These are phyloP conservation scores for Inga leiocalycina DNA, from an alignment of 306 rosid species.

Conservation along the genomic window DNA sequence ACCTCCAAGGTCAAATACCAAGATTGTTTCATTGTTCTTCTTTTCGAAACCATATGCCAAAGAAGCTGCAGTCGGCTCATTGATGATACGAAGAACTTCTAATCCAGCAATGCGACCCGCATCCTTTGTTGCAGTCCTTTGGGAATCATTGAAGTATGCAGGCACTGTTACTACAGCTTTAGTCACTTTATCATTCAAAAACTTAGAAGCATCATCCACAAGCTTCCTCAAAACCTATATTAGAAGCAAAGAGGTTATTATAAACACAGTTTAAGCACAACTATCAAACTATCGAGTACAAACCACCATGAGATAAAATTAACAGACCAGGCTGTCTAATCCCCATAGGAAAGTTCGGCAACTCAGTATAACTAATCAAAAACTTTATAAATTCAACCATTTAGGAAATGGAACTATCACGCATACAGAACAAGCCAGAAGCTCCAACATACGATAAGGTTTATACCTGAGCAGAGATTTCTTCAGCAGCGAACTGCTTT, in stretches of 20 bases:
- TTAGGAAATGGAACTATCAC: no score
- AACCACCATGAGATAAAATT: neutral
- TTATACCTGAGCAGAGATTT: conserved; percentile 89
- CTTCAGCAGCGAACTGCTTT: conserved; percentile 86
- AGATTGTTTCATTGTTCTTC: conserved; percentile 91
- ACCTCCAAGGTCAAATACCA: conserved; percentile 98
- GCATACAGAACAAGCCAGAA: neutral
- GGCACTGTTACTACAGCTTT: conserved; percentile 98
- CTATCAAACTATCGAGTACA: neutral
- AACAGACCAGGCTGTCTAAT: neutral
- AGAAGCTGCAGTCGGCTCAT: conserved; percentile 97
- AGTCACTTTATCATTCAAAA: conserved; percentile 91
- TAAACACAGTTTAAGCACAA: neutral
- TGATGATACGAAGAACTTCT: conserved; percentile 92
- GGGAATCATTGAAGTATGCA: conserved; percentile 98
- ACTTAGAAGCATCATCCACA: conserved; percentile 96
- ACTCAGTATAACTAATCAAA: neutral
- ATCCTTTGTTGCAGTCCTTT: conserved; percentile 96
- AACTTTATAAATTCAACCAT: neutral
- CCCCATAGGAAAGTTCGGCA: neutral
- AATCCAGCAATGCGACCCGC: conserved; percentile 99
- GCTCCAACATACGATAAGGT: neutral
- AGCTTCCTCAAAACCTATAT: conserved; percentile 80
- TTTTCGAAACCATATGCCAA: conserved; percentile 93
- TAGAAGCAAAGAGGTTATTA: neutral